Evolutionary conservation across 2,329 filamentous ascomycete species (phyloP).

Genomic region (Nothopassalora personata): DNA sequence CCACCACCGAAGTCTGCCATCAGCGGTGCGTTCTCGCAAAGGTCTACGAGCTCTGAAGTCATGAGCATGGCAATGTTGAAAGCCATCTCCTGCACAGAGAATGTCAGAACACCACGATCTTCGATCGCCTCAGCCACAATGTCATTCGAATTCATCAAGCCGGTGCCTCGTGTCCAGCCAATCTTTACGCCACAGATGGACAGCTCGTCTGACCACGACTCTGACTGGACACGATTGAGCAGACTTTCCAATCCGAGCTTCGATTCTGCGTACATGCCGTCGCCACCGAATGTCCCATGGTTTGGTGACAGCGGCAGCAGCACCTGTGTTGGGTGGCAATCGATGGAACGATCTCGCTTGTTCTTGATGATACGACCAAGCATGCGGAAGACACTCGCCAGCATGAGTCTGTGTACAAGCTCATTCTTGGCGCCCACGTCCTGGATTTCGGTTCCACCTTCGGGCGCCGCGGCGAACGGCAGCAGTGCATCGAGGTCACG

Average conservation of each 20-base stretch:
- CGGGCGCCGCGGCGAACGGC: conserved; percentile 94
- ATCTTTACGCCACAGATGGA: conserved; percentile 98
- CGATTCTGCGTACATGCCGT: conserved; percentile 96
- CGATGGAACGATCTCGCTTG: conserved; percentile 80
- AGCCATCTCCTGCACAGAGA: conserved; percentile 99
- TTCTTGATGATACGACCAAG: conserved; percentile 85
- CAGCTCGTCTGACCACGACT: conserved; percentile 95
- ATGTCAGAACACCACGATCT: conserved; percentile 92
- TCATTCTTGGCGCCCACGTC: conserved; percentile 95
- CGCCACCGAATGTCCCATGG: conserved; percentile 96
- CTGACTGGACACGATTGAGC: conserved; percentile 97
- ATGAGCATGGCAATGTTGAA: conserved; percentile 97
- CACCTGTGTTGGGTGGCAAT: conserved; percentile 93
- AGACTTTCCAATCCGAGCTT: conserved; percentile 95
- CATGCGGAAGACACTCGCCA: conserved; percentile 91
- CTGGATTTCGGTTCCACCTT: conserved; percentile 96
- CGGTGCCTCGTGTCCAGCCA: conserved; percentile 97
- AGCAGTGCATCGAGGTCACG: conserved; percentile 97
- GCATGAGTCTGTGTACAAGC: conserved; percentile 96
- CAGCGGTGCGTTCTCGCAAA: conserved; percentile 92
- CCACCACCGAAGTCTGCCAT: conserved; percentile 97
- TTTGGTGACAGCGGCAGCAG: conserved; percentile 94
- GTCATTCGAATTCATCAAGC: conserved; percentile 97
- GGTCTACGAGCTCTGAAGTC: conserved; percentile 86
- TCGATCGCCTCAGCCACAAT: conserved; percentile 95